A percentile compares a stretch with the other conserved stretches of the same genome.
phyloP scores from a whole-genome alignment of 73 alveolate genomes.

The Paramecium biaurelia region DNA sequence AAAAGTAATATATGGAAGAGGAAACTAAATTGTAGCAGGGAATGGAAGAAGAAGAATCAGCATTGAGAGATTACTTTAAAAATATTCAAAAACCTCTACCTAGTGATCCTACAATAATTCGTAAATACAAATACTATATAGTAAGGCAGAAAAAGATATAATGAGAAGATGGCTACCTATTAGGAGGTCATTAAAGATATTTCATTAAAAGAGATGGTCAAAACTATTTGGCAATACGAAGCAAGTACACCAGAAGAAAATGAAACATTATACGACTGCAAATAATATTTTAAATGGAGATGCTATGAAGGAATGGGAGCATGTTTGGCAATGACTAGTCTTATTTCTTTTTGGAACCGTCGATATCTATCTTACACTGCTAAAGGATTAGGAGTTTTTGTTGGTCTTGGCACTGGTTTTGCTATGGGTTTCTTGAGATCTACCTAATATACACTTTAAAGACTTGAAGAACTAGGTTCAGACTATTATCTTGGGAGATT shows the following conservation, averaged over 20 bases:
- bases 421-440: conserved; percentile 51
- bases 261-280: conserved; percentile 63
- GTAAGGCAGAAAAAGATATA: conserved; percentile 54
- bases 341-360: conserved; percentile 11
- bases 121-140: not conserved
- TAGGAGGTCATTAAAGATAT: conserved; percentile 59
- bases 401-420: conserved; percentile 58
- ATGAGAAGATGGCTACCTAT: conserved; percentile 62
- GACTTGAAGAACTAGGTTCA: conserved; percentile 59
- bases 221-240: conserved; percentile 55
- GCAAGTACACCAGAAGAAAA: conserved; percentile 62
- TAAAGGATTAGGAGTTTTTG: conserved; percentile 38
- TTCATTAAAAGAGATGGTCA: conserved; percentile 8
- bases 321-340: conserved; percentile 11
- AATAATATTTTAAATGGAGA: conserved; percentile 17
- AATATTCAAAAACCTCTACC: conserved; percentile 21
- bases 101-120: conserved; percentile 14
- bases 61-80: not conserved
- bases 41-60: conserved; percentile 41
- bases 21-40: not conserved
- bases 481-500: conserved; percentile 62
- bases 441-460: conserved; percentile 55
- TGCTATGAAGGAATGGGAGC: conserved; percentile 52
- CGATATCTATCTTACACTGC: conserved; percentile 2
- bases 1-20: conserved; percentile 6